phyloP scores from a whole-genome alignment of 2,329 filamentous ascomycete genomes.

The Nothophaeocryptopus gaeumannii region DNA sequence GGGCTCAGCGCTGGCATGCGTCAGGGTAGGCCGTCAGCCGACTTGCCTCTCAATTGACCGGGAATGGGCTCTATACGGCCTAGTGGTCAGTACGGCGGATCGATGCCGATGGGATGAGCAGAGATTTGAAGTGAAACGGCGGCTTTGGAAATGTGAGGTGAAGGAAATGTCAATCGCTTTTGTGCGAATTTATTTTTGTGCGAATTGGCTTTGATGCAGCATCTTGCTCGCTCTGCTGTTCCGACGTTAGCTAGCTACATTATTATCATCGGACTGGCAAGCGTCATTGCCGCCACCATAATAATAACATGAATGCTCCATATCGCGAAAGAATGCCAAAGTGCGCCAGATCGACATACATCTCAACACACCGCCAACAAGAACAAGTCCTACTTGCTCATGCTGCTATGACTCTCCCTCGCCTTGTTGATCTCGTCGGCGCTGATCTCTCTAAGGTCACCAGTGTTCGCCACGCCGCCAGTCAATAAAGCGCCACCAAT shows the following conservation, averaged over 20 bases:
- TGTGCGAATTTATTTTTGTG: too few species aligned
- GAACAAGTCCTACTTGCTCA: constrained; percentile 20
- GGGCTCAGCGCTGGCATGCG: constrained; percentile 11
- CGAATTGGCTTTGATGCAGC: too few species aligned
- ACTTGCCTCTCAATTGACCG: constrained; percentile 1
- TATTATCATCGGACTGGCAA: too few species aligned
- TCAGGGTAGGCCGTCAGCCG: constrained; percentile 4
- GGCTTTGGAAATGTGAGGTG: too few species aligned
- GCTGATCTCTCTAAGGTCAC: constrained; percentile 33
- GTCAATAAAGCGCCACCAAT: constrained; percentile 31
- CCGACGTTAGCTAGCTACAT: too few species aligned
- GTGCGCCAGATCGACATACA: too few species aligned
- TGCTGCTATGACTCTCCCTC: constrained; percentile 26
- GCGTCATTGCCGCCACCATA: too few species aligned
- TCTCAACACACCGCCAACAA: background rate
- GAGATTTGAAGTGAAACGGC: too few species aligned
- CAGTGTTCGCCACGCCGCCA: constrained; percentile 36
- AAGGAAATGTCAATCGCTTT: too few species aligned
- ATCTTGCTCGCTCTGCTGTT: too few species aligned
- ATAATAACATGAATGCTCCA: too few species aligned
- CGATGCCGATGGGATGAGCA: constrained; percentile 8
- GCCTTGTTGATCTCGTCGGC: constrained; percentile 34
- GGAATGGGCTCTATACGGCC: background rate
- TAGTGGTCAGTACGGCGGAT: constrained; percentile 2
- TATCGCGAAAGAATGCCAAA: too few species aligned